These are phyloP conservation scores for Trichoderma sp. DNA, from an alignment of 2,329 filamentous ascomycete species.

Conservation along the genomic window DNA sequence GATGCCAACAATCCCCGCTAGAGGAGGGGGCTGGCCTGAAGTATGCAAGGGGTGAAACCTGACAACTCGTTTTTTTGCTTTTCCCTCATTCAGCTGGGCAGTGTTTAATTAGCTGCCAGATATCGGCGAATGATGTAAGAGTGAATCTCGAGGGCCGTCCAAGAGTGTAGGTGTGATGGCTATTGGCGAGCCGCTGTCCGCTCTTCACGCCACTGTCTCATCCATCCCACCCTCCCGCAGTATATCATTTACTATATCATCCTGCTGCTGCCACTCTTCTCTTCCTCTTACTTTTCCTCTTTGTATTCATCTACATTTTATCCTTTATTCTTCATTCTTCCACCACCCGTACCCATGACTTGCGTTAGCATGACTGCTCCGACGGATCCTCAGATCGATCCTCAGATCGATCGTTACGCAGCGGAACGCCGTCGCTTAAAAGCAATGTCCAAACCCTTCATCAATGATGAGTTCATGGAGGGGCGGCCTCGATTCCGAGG, in stretches of 20 bases:
- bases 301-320: neutral
- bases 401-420: neutral
- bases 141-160: neutral
- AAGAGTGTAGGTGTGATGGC: neutral
- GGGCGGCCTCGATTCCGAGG: neutral
- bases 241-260: neutral
- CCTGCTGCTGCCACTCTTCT: neutral
- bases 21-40: neutral
- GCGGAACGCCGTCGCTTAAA: neutral
- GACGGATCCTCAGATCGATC: neutral
- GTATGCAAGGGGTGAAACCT: slow-evolving; percentile 3
- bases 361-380: neutral
- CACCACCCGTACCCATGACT: neutral
- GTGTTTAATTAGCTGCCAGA: neutral
- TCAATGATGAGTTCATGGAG: neutral
- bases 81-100: neutral
- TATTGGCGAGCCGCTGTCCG: neutral
- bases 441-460: neutral
- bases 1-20: neutral
- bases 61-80: neutral
- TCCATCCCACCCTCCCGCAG: neutral
- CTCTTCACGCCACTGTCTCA: slow-evolving; percentile 6
- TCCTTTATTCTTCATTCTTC: neutral
- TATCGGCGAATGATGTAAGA: neutral
- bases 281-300: neutral